Evolutionary conservation across 2,329 filamentous ascomycete genomes (phyloP), one percentile per base, ranked within the genome.

Genomic region (Beauveria varroae): DNA sequence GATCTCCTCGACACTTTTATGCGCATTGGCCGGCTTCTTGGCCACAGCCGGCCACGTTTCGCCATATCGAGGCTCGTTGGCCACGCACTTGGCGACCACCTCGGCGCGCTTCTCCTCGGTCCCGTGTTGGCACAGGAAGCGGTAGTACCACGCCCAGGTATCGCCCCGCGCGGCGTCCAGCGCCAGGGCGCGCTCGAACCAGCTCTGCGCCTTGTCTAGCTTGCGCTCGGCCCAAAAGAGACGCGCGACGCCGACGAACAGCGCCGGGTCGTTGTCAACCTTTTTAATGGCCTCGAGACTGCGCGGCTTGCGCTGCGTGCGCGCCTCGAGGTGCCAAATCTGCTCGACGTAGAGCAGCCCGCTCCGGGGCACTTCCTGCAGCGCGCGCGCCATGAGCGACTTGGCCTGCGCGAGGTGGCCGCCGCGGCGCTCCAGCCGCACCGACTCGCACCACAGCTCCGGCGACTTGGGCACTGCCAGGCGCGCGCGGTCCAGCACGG

Each of bases 111-210:
- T 99, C 79, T 96, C 93, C 62, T 91, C 88, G 5, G 92, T 97
- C 10, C 95, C 96, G 76, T 99, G 93, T 79, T 97, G 91, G 67
- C 86, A 73, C 65, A 98, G 71, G 73, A 98, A 99, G 74, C 93
- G 93, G 74, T 92, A 95, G 74, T 97, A 99, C 93, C 93, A 99
- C 22, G 92, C 93, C 96, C 96, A 99, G 12, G 87, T 90, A 77
- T 99, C 96, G 56, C 95, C 95, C 56, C 86, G 78, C 72, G 98
- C 93, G 41, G 88, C 86, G 70, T 99, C 92, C 14, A 95, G 79
- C 59, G 96, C 81, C 61, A 97, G 86, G 0, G 95, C 95, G 76
- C 96, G 96, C 76, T 97, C 92, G 73, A 99, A 99, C 95, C 95
- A 99, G 65, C 86, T 93, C 74, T 93, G 89, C 3, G 95, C 93